Base-by-base conservation (phyloP, 495 filamentous ascomycete genomes). In the Penicillium goetzii region DNA sequence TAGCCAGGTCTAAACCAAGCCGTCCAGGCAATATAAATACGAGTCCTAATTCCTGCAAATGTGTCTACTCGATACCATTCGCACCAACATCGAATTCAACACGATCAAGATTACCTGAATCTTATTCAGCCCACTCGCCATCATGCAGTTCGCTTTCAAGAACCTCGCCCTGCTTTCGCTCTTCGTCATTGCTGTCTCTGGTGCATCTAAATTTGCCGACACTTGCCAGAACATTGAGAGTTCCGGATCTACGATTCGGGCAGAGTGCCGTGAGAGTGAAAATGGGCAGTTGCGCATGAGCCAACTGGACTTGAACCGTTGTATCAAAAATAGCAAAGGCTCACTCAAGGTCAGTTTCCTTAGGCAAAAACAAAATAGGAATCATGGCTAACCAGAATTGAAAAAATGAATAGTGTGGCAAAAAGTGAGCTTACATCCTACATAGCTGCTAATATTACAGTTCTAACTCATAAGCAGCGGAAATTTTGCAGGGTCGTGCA, bases 131-230 rank as follows among this genome's bases (percentile, higher is more conserved):
- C 33, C 38, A n/a, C 17, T n/a, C 21, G 32, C 23, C 53, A 70
- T 33, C n/a, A 70, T 70, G 68, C 62, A 68, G 9, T 68, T 68
- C 62, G 63, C 51, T 34, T 26, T 68, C 41, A 65, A 67, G 56
- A 60, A 47, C 40, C 34, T 70, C n/a, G 64, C 58, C 12, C 51
- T 70, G 8, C 50, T 70, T 15, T 59, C 65, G 32, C 33, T 70
- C 36, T 58, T 68, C 11, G 60, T 60, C 23, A 56, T 68, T 19
- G 51, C 60, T 7, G 59, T 63, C 9, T 68, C 65, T 6, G 61
- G 53, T 11, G 28, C 65, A 17, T 70, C 68, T 52, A 68, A 68
- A 49, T 70, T 70, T 25, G 68, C 62, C 25, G 15, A 63, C 34
- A 65, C 61, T n/a, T 70, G 68, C 30, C 50, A 63, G 21, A 57